These are phyloP conservation scores for Neospora caninum DNA, from an alignment of 169 alveolate species.

Conservation along the genomic window DNA sequence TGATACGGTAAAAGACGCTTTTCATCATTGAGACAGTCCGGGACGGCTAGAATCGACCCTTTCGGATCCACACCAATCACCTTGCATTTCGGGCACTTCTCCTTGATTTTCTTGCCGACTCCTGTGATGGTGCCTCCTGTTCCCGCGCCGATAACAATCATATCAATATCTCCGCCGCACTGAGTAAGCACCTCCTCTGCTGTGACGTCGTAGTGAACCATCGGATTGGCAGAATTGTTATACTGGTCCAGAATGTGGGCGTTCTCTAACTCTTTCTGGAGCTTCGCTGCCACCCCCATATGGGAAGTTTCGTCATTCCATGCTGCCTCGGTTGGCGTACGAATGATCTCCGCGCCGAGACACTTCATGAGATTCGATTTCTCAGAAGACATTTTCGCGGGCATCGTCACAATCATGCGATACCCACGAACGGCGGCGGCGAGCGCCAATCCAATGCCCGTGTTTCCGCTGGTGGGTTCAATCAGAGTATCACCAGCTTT, in stretches of 20 bases:
- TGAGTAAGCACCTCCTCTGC: slow-evolving; percentile 91
- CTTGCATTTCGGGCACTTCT: slow-evolving; percentile 78
- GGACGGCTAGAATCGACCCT: slow-evolving; percentile 76
- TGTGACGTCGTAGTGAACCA: slow-evolving; percentile 93
- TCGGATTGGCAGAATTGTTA: slow-evolving; percentile 89
- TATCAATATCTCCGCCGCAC: slow-evolving; percentile 88
- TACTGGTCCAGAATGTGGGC: slow-evolving; percentile 90
- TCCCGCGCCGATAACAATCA: slow-evolving; percentile 84
- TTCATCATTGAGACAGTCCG: slow-evolving; percentile 34
- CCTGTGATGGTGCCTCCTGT: slow-evolving; percentile 96
- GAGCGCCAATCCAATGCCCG: slow-evolving; percentile 93
- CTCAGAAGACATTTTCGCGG: slow-evolving; percentile 93
- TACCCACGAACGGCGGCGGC: slow-evolving; percentile 92
- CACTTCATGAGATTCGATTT: slow-evolving; percentile 84
- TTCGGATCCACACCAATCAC: slow-evolving; percentile 92
- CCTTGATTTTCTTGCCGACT: slow-evolving; percentile 88
- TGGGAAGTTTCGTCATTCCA: slow-evolving; percentile 88
- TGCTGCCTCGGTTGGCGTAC: slow-evolving; percentile 92
- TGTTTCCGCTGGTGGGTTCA: slow-evolving; percentile 95
- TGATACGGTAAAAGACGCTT: slow-evolving; percentile 48
- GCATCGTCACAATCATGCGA: slow-evolving; percentile 85
- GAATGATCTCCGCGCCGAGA: slow-evolving; percentile 90
- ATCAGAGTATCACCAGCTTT: slow-evolving; percentile 86
- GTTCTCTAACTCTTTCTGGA: slow-evolving; percentile 76
- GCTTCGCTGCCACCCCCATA: slow-evolving; percentile 84